These are phyloP conservation scores for Rhododendron simsii DNA, from an alignment of 148 eudicot species.

Conservation along the genomic window DNA sequence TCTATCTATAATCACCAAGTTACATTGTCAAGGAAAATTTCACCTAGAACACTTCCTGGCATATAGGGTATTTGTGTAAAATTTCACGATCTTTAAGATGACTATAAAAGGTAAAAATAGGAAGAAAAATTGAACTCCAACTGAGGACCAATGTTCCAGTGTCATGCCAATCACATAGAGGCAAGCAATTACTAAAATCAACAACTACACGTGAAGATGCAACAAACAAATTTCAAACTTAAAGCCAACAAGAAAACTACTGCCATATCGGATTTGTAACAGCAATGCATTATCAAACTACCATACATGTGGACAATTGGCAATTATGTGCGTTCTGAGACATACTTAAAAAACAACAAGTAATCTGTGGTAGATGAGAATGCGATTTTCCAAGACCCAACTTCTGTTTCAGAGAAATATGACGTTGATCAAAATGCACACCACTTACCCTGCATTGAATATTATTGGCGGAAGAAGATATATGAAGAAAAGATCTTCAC, in stretches of 20 bases:
- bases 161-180: background rate
- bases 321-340: background rate
- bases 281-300: background rate
- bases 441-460: constrained; percentile 78
- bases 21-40: background rate
- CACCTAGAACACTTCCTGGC: background rate
- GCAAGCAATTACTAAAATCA: background rate
- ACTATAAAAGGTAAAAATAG: background rate
- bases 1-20: background rate
- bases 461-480: constrained; percentile 89
- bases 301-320: background rate
- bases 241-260: background rate
- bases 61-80: background rate
- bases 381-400: background rate
- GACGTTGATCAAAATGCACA: background rate
- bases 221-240: background rate
- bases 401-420: background rate
- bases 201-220: background rate
- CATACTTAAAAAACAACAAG: background rate
- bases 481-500: constrained; percentile 83
- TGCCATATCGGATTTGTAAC: background rate
- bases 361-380: background rate
- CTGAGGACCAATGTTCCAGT: background rate
- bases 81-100: background rate
- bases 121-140: background rate